These are phyloP conservation scores for Solanum gandarillasii DNA, from an alignment of 257 asterid species.

Conservation along the genomic window DNA sequence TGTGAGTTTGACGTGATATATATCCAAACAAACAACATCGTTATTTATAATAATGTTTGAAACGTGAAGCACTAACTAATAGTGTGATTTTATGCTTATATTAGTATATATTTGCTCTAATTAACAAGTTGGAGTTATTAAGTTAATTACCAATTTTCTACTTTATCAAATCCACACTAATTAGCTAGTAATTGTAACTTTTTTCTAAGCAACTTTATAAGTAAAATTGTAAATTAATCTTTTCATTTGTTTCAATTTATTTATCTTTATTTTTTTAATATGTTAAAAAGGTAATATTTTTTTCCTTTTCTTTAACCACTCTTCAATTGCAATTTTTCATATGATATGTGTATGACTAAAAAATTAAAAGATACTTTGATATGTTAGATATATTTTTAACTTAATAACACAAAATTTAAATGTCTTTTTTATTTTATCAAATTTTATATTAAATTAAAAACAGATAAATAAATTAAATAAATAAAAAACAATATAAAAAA, in stretches of 20 bases:
- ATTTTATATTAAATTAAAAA: too few relatives aligned
- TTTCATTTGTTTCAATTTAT: background rate
- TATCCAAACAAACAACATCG: background rate
- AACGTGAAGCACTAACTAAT: background rate
- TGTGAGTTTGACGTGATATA: background rate
- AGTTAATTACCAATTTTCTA: too few relatives aligned
- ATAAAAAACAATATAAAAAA: background rate
- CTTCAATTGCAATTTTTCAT: background rate
- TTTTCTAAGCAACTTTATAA: too few relatives aligned
- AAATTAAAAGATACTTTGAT: too few relatives aligned
- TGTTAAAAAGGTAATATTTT: accelerated
- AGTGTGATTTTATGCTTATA: background rate
- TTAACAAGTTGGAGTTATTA: background rate
- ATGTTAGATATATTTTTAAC: too few relatives aligned
- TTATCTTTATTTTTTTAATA: too few relatives aligned
- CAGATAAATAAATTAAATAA: background rate
- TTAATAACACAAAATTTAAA: too few relatives aligned
- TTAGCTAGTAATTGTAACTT: too few relatives aligned
- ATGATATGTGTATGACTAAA: too few relatives aligned
- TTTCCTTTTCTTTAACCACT: background rate
- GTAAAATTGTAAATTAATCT: too few relatives aligned
- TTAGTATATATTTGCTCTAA: background rate
- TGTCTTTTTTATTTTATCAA: too few relatives aligned
- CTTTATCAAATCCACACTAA: too few relatives aligned
- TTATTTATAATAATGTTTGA: background rate